phyloP scores from a whole-genome alignment of 2,329 filamentous ascomycete genomes.

The Claviceps capensis region DNA sequence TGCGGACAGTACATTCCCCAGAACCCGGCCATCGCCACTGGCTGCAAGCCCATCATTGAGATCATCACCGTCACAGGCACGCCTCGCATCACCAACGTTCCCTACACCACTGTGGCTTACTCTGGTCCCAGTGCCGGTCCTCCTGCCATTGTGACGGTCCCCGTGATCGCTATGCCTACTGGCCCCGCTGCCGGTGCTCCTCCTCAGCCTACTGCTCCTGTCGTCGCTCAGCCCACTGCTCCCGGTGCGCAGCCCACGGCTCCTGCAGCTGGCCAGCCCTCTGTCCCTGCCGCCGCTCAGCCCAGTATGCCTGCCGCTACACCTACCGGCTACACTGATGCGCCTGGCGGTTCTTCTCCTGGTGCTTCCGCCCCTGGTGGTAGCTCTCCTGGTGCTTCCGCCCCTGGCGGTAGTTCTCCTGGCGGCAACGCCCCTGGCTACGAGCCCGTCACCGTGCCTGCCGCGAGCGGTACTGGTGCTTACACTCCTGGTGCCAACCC shows the following conservation, averaged over 20 bases:
- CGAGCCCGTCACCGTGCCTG: constrained; percentile 8
- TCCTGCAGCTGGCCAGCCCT: background rate
- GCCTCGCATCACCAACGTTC: constrained; percentile 35
- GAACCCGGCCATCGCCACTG: constrained; percentile 80
- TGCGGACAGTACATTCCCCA: constrained; percentile 60
- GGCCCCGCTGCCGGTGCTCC: constrained; percentile 8
- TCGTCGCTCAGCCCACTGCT: constrained; percentile 4
- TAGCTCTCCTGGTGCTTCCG: background rate
- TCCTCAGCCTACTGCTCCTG: constrained; percentile 6
- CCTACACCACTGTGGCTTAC: constrained; percentile 38
- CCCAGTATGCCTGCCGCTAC: background rate
- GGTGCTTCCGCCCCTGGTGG: background rate
- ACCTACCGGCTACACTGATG: background rate
- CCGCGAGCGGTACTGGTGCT: constrained; percentile 20
- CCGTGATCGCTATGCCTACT: constrained; percentile 37
- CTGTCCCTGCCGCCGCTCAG: background rate
- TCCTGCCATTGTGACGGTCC: constrained; percentile 37
- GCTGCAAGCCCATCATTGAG: constrained; percentile 49
- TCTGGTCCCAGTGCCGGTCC: constrained; percentile 30
- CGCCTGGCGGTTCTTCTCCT: background rate
- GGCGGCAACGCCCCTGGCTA: too few species aligned
- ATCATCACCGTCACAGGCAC: constrained; percentile 41
- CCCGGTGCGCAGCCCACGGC: constrained; percentile 4
- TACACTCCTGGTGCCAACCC: constrained; percentile 18
- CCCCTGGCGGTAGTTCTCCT: background rate